phyloP scores from a whole-genome alignment of 1,284 basidiomycete species.

The Omphalotus olearius region DNA sequence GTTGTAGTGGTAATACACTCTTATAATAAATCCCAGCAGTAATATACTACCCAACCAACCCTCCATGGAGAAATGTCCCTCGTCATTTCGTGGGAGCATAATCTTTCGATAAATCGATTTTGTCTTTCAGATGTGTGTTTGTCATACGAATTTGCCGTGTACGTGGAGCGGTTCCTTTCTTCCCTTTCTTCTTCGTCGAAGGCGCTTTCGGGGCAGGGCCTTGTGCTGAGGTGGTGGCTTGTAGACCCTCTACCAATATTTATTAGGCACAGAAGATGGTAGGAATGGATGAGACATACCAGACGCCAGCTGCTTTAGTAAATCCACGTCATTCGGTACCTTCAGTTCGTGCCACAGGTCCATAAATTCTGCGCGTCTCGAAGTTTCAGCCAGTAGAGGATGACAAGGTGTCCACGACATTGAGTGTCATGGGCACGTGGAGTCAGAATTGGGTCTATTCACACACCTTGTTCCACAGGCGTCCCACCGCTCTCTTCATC shows the following conservation, averaged over 20 bases:
- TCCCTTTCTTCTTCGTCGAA: conserved; percentile 74
- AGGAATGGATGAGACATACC: conserved; percentile 35
- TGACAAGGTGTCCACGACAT: not conserved
- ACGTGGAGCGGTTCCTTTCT: conserved; percentile 64
- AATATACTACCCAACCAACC: not conserved
- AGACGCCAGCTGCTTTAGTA: conserved; percentile 69
- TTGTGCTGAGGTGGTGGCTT: conserved; percentile 64
- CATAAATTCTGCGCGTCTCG: conserved; percentile 61
- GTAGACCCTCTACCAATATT: conserved; percentile 58
- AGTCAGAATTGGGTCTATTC: not conserved
- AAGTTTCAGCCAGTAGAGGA: too few species aligned
- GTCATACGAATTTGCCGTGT: conserved; percentile 79
- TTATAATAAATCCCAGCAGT: too few species aligned
- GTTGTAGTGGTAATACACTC: too few species aligned
- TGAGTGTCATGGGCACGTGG: not conserved
- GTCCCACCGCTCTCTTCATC: conserved; percentile 65
- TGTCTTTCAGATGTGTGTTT: conserved; percentile 81
- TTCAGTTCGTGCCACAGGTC: conserved; percentile 83
- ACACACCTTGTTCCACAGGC: conserved; percentile 76
- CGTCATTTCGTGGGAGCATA: conserved; percentile 47
- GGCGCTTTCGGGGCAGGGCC: conserved; percentile 48
- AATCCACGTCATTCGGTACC: conserved; percentile 81
- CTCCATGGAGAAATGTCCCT: not conserved
- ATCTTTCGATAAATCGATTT: conserved; percentile 80
- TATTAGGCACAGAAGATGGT: conserved; percentile 11